Base-by-base conservation (phyloP, 1,139 yeast genomes). In the Debaryomyces sp. region DNA sequence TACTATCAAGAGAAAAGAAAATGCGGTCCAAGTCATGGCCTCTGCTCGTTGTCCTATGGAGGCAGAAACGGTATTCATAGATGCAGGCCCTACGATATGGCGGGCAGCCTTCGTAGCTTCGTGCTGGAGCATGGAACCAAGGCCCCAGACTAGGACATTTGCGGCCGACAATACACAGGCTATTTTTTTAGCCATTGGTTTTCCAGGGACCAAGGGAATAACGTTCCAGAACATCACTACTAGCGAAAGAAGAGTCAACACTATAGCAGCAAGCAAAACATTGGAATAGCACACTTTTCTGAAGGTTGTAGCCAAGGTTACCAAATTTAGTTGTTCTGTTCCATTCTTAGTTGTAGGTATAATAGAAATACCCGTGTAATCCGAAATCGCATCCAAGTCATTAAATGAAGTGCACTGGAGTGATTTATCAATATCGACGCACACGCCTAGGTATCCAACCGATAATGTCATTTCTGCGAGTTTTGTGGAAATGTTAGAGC, bases 61-160 rank as follows among this genome's bases (percentile, higher is more conserved):
- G 0, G 79, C 82, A 6, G 58, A 46, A 0, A 86, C 60, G 4
- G 82, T 70, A 0, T 74, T 64, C 75, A 83, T 71, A 32, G 89
- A 82, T 3, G 89, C 75, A 1, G 71, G 66, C 1, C 75, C 71
- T 1, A 83, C 75, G 43, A 84, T 60, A 6, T 62, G 58, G 2
- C 63, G 56, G 3, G 81, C 75, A 0, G 87, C 70, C 38, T 68
- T 70, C 0, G 77, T 74, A 0, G 88, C 88, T 43, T 85, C 84
- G 54, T 84, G 85, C 45, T 79, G 78, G 71, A 89, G 77, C 79
- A 86, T 83, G 1, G 89, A 76, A 0, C 90, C 90, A 41, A 85
- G 65, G 0, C 89, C 88, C 88, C 90, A 85, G 3, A 84, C 48
- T 9, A 85, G 56, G 23, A 77, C 68, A 43, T 77, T 62, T 0